Conservation (phyloP, 2,329 filamentous ascomycete genomes). For the Fusarium haematococcum region DNA sequence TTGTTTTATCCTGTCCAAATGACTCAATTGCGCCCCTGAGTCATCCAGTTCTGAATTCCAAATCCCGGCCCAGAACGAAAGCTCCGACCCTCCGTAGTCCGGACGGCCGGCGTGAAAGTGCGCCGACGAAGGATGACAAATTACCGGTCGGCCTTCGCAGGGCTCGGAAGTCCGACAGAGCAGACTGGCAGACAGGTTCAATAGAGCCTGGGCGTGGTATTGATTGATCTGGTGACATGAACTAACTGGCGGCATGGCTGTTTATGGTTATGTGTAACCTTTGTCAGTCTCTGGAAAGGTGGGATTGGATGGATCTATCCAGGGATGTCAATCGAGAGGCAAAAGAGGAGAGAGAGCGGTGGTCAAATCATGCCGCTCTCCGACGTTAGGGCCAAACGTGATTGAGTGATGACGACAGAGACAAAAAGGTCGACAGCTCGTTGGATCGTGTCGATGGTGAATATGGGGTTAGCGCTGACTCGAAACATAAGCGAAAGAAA, state of each 20-base stretch:
- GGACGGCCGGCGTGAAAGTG: neutral
- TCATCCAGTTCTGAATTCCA: neutral
- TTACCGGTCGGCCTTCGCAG: constrained; percentile 5
- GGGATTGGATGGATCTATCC: neutral
- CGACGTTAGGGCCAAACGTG: constrained; percentile 3
- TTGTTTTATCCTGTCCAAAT: neutral
- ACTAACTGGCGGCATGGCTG: neutral
- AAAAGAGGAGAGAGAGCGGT: neutral
- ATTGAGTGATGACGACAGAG: constrained; percentile 33
- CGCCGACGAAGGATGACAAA: constrained; percentile 2
- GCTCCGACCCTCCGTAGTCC: neutral
- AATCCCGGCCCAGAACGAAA: neutral
- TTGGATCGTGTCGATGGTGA: neutral
- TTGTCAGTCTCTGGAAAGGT: neutral
- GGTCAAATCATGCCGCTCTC: neutral
- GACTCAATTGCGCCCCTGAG: neutral
- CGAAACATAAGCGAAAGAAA: neutral
- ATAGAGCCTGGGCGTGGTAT: neutral
- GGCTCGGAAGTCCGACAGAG: constrained; percentile 5
- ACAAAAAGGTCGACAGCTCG: neutral
- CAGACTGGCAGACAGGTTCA: neutral
- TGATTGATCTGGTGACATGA: neutral
- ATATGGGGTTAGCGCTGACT: constrained; percentile 35
- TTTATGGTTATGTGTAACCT: constrained; percentile 24
- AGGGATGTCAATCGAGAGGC: neutral